These are phyloP conservation scores for Arxiozyma slooffiae DNA, from an alignment of 1,139 yeast species.

Conservation along the genomic window DNA sequence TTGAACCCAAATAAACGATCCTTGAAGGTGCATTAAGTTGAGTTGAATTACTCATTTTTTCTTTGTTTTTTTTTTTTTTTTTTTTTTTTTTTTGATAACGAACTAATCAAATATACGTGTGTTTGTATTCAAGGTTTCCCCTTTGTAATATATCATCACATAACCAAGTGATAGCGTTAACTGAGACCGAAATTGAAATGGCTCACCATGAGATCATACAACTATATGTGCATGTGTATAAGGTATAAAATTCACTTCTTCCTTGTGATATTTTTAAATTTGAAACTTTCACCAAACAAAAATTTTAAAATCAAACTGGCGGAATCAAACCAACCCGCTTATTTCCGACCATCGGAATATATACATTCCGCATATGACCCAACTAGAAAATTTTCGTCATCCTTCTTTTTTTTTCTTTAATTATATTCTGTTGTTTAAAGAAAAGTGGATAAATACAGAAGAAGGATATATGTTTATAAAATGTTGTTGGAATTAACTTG, in stretches of 20 bases:
- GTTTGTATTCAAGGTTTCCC: too few relatives aligned
- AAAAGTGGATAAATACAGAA: not conserved
- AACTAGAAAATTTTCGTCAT: not conserved
- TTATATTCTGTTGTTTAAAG: not conserved
- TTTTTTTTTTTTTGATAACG: too few relatives aligned
- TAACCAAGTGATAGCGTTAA: too few relatives aligned
- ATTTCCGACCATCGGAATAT: not conserved
- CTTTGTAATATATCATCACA: too few relatives aligned
- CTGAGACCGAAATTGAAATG: too few relatives aligned
- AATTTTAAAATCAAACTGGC: not conserved
- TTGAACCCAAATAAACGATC: slow-evolving; percentile 52
- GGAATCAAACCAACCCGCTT: not conserved
- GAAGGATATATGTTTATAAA: too few relatives aligned
- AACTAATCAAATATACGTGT: too few relatives aligned
- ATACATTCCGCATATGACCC: not conserved
- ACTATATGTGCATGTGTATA: too few relatives aligned
- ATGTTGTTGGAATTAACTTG: too few relatives aligned
- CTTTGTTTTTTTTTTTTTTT: too few relatives aligned
- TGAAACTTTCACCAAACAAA: not conserved
- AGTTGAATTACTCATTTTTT: not conserved
- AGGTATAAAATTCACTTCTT: too few relatives aligned
- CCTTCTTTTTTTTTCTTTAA: not conserved
- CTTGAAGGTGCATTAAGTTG: slow-evolving; percentile 32
- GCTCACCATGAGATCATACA: too few relatives aligned
- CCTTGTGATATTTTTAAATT: not conserved